Percentiles rank a stretch among this genome's conserved stretches.
phyloP scores from a whole-genome alignment of 2,329 filamentous ascomycete genomes.

The Colletotrichum higginsianum region DNA sequence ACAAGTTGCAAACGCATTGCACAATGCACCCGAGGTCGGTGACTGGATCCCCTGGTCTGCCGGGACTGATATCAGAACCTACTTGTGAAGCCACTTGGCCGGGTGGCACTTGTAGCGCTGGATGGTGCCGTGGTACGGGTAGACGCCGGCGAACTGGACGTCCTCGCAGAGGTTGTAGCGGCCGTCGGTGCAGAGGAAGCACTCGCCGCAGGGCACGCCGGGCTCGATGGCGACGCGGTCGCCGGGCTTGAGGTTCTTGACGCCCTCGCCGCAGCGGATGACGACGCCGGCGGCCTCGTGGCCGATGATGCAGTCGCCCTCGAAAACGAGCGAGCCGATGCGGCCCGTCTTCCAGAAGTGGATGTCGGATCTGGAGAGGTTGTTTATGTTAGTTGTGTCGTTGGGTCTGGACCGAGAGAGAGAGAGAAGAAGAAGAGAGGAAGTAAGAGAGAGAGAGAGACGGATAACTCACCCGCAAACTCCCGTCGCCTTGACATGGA shows the following conservation, averaged over 20 bases:
- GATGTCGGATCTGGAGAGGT: constrained; percentile 69
- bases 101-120: constrained; percentile 74
- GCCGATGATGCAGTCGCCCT: constrained; percentile 75
- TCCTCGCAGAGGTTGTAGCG: constrained; percentile 76
- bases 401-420: background rate
- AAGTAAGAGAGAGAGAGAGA: no score
- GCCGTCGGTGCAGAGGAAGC: constrained; percentile 72
- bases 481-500: constrained; percentile 75
- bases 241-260: constrained; percentile 67
- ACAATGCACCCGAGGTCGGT: no score
- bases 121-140: constrained; percentile 72
- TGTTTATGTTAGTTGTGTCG: background rate
- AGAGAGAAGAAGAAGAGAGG: background rate
- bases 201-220: constrained; percentile 73
- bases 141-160: constrained; percentile 73
- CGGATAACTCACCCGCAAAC: constrained; percentile 69
- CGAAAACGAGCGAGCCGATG: constrained; percentile 74
- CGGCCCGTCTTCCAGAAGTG: constrained; percentile 78
- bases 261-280: constrained; percentile 68
- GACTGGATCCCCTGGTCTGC: no score
- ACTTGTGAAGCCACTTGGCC: constrained; percentile 71
- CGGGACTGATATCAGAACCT: background rate
- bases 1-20: no score
- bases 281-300: constrained; percentile 76
- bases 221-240: constrained; percentile 79